Evolutionary conservation across 225 moss, liverwort and hornwort genomes (phyloP).

Genomic region (Pleurozium schreberi): DNA sequence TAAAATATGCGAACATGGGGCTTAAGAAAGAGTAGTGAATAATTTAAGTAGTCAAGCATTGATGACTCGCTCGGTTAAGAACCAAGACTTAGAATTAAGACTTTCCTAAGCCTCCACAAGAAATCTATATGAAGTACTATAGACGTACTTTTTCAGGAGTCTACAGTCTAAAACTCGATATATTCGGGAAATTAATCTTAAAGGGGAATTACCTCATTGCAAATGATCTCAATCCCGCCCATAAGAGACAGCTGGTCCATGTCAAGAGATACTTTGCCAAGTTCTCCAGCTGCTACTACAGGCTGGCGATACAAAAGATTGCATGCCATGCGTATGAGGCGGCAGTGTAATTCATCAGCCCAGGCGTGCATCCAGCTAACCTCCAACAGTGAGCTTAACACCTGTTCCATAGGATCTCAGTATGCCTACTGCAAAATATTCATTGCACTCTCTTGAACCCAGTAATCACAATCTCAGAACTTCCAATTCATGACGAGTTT

Average conservation of each 20-base stretch:
- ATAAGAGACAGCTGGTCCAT: slow-evolving; percentile 77
- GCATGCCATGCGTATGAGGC: slow-evolving; percentile 75
- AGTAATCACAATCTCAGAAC: not conserved
- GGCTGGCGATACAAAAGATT: slow-evolving; percentile 78
- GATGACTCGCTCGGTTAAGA: not conserved
- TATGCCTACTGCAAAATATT: not conserved
- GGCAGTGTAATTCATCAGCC: slow-evolving; percentile 93
- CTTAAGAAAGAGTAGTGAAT: not conserved
- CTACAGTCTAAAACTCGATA: not conserved
- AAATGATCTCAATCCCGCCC: slow-evolving; percentile 87
- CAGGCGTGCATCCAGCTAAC: slow-evolving; percentile 96
- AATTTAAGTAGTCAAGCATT: not conserved
- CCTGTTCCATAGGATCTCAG: slow-evolving; percentile 43
- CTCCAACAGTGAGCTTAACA: slow-evolving; percentile 66
- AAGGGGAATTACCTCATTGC: slow-evolving; percentile 54
- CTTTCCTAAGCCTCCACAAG: not conserved
- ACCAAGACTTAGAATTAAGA: not conserved
- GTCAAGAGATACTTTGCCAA: slow-evolving; percentile 46
- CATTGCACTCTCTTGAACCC: not conserved
- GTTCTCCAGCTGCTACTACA: slow-evolving; percentile 20
- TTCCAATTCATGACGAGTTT: not conserved
- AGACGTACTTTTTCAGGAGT: not conserved
- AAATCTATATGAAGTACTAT: not conserved
- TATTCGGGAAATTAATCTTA: not conserved
- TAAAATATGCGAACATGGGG: not conserved